phyloP scores from a whole-genome alignment of 192 early-diverging fungal species.

The Coemansia sp. region DNA sequence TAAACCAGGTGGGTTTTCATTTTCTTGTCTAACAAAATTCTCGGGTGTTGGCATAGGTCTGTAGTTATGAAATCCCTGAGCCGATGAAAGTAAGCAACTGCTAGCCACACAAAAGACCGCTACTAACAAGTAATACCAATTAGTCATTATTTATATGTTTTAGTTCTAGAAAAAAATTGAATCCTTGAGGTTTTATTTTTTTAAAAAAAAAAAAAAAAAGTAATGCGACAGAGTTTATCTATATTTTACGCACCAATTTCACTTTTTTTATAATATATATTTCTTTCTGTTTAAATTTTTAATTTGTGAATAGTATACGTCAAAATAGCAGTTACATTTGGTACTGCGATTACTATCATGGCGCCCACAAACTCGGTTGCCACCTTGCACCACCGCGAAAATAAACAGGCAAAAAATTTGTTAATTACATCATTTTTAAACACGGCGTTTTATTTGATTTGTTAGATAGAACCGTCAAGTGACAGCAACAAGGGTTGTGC shows the following conservation, averaged over 20 bases:
- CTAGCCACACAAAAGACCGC: not conserved
- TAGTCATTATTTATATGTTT: not conserved
- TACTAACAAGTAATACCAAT: constrained; percentile 6
- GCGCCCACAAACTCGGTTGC: not conserved
- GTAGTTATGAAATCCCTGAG: constrained; percentile 16
- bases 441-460: not conserved
- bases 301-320: not conserved
- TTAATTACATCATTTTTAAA: too few relatives aligned
- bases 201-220: not conserved
- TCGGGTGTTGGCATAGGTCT: constrained; percentile 36
- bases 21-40: not conserved
- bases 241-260: not conserved
- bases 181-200: not conserved
- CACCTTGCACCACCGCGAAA: not conserved
- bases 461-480: not conserved
- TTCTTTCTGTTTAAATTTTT: not conserved
- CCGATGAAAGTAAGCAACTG: not conserved
- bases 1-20: not conserved
- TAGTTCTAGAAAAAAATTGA: not conserved
- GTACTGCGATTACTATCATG: not conserved
- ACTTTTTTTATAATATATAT: not conserved
- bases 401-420: too few relatives aligned
- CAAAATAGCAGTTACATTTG: not conserved
- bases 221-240: not conserved
- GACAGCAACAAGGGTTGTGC: not conserved